Base-by-base conservation (phyloP, 2,329 filamentous ascomycete species). In the Verticillium isaacii region DNA sequence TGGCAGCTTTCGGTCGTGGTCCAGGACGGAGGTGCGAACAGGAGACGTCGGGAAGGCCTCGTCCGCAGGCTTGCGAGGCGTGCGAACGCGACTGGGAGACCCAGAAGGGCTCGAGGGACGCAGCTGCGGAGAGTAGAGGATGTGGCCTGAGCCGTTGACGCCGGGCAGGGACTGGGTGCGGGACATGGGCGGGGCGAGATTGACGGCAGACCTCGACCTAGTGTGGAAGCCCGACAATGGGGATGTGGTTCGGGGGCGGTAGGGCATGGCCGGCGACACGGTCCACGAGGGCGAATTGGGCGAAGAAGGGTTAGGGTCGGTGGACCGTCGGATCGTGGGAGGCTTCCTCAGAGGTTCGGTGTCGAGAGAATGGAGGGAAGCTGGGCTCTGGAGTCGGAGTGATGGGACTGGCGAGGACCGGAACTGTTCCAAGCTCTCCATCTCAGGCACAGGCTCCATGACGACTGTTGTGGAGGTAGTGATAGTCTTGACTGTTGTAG, bases 371-470 rank as follows among this genome's bases (percentile, higher is more conserved):
- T 76, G 66, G 58, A 55, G 60, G 50, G 36, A 61, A 32, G 50
- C 41, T 65, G 56, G 67, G 68, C 74, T 77, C 61, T 79, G 80
- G 29, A 85, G 73, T 63, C 83, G 81, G 55, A 86, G 73, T 34
- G 77, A 79, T 45, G 85, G 83, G 41, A 86, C 75, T 66, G 85
- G 84, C 59, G 84, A 82, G 60, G 84, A 75, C 64, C 80, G 82
- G 71, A 89, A 89, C 72, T 85, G 85, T 78, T 88, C 85, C 82
- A 89, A 85, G 66, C 85, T 81, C 78, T 89, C 85, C 58, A 86
- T 87, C 77, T 89, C 86, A 67, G 86, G 86, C 69, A 89, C 86
- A 62, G 86, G 85, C 74, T 89, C 86, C 86, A 89, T 89, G 68
- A 68, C 74, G 72, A 64, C 37, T 34, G 29, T 29, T 65, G 65